phyloP scores from a whole-genome alignment of 2,329 filamentous ascomycete genomes.

The Colletotrichum sp. region DNA sequence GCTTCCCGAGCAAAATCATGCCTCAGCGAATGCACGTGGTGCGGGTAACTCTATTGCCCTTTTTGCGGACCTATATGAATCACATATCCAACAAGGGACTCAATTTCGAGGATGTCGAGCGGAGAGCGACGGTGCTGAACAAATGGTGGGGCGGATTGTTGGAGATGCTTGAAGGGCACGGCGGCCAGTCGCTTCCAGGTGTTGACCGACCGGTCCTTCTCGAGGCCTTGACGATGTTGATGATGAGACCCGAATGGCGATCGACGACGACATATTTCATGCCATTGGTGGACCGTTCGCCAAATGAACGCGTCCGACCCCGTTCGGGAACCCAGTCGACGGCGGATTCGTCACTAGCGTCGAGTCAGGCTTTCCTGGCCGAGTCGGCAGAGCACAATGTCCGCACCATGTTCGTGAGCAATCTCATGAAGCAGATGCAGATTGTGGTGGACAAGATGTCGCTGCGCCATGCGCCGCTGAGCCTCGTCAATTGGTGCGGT shows the following conservation, averaged over 20 bases:
- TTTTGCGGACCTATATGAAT: conserved; percentile 72
- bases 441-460: conserved; percentile 92
- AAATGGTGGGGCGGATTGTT: conserved; percentile 90
- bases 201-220: conserved; percentile 84
- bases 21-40: conserved; percentile 78
- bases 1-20: conserved; percentile 75
- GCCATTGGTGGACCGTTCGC: conserved; percentile 62
- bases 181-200: conserved; percentile 74
- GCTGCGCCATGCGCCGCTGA: conserved; percentile 68
- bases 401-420: conserved; percentile 83
- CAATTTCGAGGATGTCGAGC: conserved; percentile 81
- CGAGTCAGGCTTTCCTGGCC: conserved; percentile 62
- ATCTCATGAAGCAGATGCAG: conserved; percentile 81
- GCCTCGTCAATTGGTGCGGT: conserved; percentile 83
- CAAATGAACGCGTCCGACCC: conserved; percentile 48
- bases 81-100: conserved; percentile 70
- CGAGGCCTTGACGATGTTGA: conserved; percentile 79
- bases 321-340: conserved; percentile 53
- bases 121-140: conserved; percentile 78
- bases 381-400: conserved; percentile 87
- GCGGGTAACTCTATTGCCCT: conserved; percentile 75
- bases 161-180: conserved; percentile 77
- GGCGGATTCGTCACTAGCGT: conserved; percentile 69
- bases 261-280: conserved; percentile 72
- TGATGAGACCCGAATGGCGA: conserved; percentile 90